Evolutionary conservation across 352 stramenopile genomes (phyloP).

Genomic region (Globisporangium sylvaticum): DNA sequence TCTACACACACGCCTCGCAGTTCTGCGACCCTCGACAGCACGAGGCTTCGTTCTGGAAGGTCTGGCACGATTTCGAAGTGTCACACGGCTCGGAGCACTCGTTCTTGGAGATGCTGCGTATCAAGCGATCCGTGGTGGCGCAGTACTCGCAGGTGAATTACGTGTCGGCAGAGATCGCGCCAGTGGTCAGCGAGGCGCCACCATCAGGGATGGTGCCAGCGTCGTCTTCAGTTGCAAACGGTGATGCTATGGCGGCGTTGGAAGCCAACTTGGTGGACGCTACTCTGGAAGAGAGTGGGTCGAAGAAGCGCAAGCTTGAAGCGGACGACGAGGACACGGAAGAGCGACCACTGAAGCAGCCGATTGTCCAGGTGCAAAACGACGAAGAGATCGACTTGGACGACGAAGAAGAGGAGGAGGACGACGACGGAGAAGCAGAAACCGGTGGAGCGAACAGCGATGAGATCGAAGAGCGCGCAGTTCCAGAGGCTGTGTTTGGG

Average conservation of each 20-base stretch:
- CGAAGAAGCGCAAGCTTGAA: slow-evolving; percentile 64
- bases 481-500: slow-evolving; percentile 51
- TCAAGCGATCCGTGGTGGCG: slow-evolving; percentile 96
- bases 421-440: slow-evolving; percentile 21
- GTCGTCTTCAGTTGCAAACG: slow-evolving; percentile 41
- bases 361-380: slow-evolving; percentile 67
- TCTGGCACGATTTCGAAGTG: slow-evolving; percentile 96
- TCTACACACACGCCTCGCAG: slow-evolving; percentile 95
- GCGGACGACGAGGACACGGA: slow-evolving; percentile 51
- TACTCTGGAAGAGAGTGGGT: slow-evolving; percentile 31
- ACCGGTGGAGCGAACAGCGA: neutral
- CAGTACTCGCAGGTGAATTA: slow-evolving; percentile 97
- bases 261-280: slow-evolving; percentile 65
- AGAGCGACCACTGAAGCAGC: slow-evolving; percentile 77
- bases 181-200: slow-evolving; percentile 28
- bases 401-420: slow-evolving; percentile 69
- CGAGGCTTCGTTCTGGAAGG: slow-evolving; percentile 93
- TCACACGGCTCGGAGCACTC: slow-evolving; percentile 96
- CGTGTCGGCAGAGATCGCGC: slow-evolving; percentile 89
- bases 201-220: slow-evolving; percentile 56
- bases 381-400: slow-evolving; percentile 94
- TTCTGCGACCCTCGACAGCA: slow-evolving; percentile 95
- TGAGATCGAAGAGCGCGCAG: slow-evolving; percentile 51
- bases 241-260: slow-evolving; percentile 88
- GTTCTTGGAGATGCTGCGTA: slow-evolving; percentile 98